These are phyloP conservation scores for Orbilia javanica DNA, from an alignment of 2,329 filamentous ascomycete species.

Conservation along the genomic window DNA sequence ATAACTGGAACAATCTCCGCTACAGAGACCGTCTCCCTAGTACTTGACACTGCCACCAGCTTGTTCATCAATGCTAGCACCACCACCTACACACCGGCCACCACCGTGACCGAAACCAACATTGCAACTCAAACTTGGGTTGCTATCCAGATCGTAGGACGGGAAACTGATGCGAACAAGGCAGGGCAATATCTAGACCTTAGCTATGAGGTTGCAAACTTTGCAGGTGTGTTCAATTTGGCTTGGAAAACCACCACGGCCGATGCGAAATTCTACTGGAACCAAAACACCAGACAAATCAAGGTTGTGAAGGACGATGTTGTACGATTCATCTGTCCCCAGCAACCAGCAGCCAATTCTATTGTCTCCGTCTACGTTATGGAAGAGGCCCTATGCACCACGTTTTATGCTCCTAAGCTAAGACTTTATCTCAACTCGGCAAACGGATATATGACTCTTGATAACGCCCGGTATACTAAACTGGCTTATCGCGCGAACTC, in stretches of 20 bases:
- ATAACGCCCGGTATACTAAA: neutral
- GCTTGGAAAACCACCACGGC: neutral
- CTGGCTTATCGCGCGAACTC: neutral
- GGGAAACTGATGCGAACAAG: neutral
- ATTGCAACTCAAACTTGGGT: constrained; percentile 3
- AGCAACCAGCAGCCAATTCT: neutral
- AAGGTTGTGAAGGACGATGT: neutral
- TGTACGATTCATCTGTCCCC: neutral
- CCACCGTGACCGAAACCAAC: neutral
- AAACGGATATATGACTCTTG: neutral
- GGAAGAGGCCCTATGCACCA: neutral
- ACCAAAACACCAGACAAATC: neutral
- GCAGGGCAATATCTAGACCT: neutral
- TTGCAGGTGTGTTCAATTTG: neutral
- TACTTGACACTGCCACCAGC: neutral
- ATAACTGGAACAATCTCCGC: neutral
- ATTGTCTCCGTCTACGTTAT: neutral
- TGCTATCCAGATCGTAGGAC: neutral
- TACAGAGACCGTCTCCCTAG: neutral
- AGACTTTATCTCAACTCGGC: neutral
- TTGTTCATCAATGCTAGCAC: neutral
- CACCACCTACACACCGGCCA: neutral
- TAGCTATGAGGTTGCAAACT: neutral
- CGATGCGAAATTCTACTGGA: neutral
- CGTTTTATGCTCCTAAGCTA: neutral